These are phyloP conservation scores for Aspergillus fischeri DNA, from an alignment of 2,329 filamentous ascomycete species.

Conservation along the genomic window DNA sequence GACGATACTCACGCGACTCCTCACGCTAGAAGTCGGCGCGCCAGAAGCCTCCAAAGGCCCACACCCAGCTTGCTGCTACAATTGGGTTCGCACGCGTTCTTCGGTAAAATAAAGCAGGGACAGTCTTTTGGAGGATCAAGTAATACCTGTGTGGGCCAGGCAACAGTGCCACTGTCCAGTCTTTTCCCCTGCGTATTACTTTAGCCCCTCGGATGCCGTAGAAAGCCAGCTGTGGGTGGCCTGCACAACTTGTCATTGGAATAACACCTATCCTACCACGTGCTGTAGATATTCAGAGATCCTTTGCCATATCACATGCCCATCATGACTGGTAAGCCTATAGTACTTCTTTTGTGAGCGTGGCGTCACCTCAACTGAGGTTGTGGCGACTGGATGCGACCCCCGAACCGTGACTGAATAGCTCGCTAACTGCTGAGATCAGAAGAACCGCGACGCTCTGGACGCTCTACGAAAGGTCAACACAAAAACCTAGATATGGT, in stretches of 20 bases:
- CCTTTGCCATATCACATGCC: conserved; percentile 20
- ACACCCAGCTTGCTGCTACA: conserved; percentile 14
- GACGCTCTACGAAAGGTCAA: conserved; percentile 93
- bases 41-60: conserved; percentile 20
- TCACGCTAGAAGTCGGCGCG: conserved; percentile 16
- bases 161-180: conserved; percentile 26
- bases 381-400: conserved; percentile 6
- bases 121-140: conserved; percentile 24
- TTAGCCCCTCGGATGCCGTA: conserved; percentile 39
- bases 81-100: conserved; percentile 12
- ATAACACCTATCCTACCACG: conserved; percentile 20
- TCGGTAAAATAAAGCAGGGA: conserved; percentile 19
- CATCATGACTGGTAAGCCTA: conserved; percentile 60
- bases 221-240: conserved; percentile 31
- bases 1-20: background rate
- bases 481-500: conserved; percentile 79
- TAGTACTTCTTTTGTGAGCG: conserved; percentile 25
- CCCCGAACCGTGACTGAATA: conserved; percentile 5
- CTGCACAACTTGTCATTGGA: conserved; percentile 18
- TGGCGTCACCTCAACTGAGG: background rate
- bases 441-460: conserved; percentile 89
- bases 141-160: conserved; percentile 31
- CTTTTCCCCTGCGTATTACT: conserved; percentile 39
- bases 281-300: conserved; percentile 36
- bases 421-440: conserved; percentile 29